These are phyloP conservation scores for Serendipita sp. DNA, from an alignment of 768 basidiomycete species.

Conservation along the genomic window DNA sequence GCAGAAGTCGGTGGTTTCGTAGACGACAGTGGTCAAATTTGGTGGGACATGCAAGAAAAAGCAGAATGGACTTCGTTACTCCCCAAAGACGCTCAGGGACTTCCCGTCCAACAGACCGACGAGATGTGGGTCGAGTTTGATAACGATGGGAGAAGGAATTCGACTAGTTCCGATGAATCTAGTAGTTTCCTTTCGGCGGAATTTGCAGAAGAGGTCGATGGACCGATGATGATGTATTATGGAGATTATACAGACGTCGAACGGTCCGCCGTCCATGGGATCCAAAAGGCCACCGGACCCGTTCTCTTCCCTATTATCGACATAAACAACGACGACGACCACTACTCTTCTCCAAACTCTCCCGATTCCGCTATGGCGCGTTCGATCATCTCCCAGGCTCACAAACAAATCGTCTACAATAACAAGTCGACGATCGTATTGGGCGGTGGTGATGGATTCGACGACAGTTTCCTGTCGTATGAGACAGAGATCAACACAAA, in stretches of 20 bases:
- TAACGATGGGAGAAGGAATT: background rate
- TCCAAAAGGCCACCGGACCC: background rate
- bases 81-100: background rate
- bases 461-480: conserved; percentile 1
- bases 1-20: background rate
- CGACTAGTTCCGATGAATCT: too few species aligned
- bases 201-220: background rate
- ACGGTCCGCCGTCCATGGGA: background rate
- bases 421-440: background rate
- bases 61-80: background rate
- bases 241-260: background rate
- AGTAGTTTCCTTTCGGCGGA: too few species aligned
- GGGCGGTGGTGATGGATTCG: background rate
- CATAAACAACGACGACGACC: background rate
- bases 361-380: background rate
- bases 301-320: background rate
- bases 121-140: conserved; percentile 4
- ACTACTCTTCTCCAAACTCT: background rate
- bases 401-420: background rate
- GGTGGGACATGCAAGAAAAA: conserved; percentile 3
- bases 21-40: conserved; percentile 1
- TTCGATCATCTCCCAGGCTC: background rate
- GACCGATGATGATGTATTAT: background rate
- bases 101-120: background rate
- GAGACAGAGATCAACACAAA: background rate